Conservation (phyloP, 2,329 filamentous ascomycete species). For the Microdochium nivale region DNA sequence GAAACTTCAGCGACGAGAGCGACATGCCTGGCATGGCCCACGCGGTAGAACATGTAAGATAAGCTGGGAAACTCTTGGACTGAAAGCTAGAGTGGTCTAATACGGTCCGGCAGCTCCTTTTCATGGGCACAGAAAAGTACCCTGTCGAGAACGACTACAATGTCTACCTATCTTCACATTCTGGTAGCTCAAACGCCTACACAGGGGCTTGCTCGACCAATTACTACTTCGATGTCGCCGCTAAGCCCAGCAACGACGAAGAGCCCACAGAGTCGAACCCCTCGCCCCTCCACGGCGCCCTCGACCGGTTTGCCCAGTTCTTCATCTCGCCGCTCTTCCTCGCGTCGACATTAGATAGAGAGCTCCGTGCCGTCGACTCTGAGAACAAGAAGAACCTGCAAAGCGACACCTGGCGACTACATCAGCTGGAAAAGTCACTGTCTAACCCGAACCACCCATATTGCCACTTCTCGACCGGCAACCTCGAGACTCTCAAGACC, state of each 20-base stretch:
- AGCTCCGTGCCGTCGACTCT: conserved; percentile 83
- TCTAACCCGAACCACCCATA: conserved; percentile 83
- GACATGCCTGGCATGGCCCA: conserved; percentile 94
- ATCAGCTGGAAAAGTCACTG: conserved; percentile 82
- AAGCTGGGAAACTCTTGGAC: not conserved
- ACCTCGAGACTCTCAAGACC: conserved; percentile 76
- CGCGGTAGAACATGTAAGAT: conserved; percentile 75
- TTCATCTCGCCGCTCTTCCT: conserved; percentile 85
- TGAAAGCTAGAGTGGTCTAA: not conserved
- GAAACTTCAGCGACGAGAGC: conserved; percentile 85
- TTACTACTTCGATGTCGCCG: conserved; percentile 93
- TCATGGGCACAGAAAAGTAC: conserved; percentile 99
- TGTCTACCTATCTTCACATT: conserved; percentile 82
- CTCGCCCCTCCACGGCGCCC: conserved; percentile 63
- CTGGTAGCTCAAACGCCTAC: conserved; percentile 90
- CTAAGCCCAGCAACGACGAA: conserved; percentile 58
- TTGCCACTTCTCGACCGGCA: conserved; percentile 87
- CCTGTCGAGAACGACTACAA: conserved; percentile 94
- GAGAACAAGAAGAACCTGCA: conserved; percentile 98
- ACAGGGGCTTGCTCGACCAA: conserved; percentile 91
- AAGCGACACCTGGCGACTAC: conserved; percentile 77
- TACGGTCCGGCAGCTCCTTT: conserved; percentile 52
- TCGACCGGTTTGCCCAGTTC: conserved; percentile 91
- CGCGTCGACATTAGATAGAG: conserved; percentile 74
- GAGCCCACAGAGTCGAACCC: conserved; percentile 46